phyloP scores from a whole-genome alignment of 2,329 filamentous ascomycete species.

The Periconia sp. region DNA sequence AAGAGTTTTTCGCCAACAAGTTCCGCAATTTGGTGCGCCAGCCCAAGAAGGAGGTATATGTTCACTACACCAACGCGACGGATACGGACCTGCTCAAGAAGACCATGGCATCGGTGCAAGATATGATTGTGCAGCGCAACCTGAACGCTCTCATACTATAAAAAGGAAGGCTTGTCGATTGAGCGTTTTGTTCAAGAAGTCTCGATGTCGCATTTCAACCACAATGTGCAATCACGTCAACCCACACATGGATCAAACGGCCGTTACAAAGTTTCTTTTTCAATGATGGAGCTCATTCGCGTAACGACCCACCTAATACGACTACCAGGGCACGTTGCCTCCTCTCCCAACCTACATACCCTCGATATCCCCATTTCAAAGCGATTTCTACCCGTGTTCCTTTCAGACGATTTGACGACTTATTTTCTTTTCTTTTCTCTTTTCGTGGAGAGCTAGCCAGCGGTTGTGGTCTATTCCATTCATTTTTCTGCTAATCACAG shows the following conservation, averaged over 20 bases:
- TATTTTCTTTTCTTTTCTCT: constrained; percentile 3
- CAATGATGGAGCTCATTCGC: not conserved
- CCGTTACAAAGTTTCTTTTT: not conserved
- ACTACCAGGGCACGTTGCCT: not conserved
- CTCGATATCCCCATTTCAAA: constrained; percentile 22
- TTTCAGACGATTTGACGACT: constrained; percentile 26
- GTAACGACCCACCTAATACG: not conserved
- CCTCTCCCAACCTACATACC: constrained; percentile 30
- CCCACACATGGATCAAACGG: not conserved
- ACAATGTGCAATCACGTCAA: not conserved
- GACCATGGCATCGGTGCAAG: constrained; percentile 56
- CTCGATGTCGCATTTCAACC: constrained; percentile 1
- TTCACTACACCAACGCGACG: constrained; percentile 56
- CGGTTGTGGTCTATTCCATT: not conserved
- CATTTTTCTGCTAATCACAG: not conserved
- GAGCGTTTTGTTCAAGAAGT: constrained; percentile 9
- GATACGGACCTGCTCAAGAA: constrained; percentile 60
- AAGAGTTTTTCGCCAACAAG: constrained; percentile 55
- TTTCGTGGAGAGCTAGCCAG: not conserved
- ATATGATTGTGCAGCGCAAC: constrained; percentile 58
- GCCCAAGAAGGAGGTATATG: constrained; percentile 54
- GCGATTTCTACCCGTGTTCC: constrained; percentile 11
- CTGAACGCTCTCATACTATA: constrained; percentile 52
- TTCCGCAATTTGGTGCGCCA: constrained; percentile 54
- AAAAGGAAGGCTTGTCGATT: constrained; percentile 11